Evolutionary conservation across 1,284 basidiomycete species (phyloP).

Genomic region (Gymnopus androsaceus): DNA sequence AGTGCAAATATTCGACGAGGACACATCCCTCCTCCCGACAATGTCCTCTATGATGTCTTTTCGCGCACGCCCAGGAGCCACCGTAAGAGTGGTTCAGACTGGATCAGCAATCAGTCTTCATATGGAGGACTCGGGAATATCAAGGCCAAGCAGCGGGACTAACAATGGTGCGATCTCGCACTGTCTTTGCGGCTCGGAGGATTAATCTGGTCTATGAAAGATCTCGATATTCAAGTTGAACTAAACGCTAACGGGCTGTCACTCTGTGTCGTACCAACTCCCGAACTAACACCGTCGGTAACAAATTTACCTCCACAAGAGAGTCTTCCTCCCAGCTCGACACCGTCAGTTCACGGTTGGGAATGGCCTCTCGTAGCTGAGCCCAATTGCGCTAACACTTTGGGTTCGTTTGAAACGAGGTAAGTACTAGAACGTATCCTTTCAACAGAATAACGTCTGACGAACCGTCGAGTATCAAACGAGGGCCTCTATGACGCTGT

Average conservation of each 20-base stretch:
- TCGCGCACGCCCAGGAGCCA: not conserved
- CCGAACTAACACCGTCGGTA: not conserved
- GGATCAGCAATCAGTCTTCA: not conserved
- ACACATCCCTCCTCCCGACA: no score
- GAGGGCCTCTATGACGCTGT: no score
- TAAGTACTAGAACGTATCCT: not conserved
- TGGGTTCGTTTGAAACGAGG: not conserved
- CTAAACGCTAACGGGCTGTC: not conserved
- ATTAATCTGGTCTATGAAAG: not conserved
- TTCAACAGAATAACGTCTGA: no score
- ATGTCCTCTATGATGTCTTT: slow-evolving; percentile 1
- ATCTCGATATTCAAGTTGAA: slow-evolving; percentile 1
- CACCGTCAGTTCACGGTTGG: not conserved
- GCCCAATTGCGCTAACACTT: not conserved
- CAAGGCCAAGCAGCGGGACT: not conserved
- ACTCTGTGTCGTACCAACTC: not conserved
- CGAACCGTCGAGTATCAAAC: no score
- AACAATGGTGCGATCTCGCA: not conserved
- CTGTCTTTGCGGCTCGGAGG: not conserved
- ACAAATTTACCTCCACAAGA: not conserved
- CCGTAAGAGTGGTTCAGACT: not conserved
- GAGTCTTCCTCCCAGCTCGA: no score
- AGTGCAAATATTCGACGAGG: no score
- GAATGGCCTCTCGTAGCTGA: no score
- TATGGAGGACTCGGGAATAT: not conserved